Evolutionary conservation across 148 eudicot species (phyloP).

Genomic region (Beta vulgaris): DNA sequence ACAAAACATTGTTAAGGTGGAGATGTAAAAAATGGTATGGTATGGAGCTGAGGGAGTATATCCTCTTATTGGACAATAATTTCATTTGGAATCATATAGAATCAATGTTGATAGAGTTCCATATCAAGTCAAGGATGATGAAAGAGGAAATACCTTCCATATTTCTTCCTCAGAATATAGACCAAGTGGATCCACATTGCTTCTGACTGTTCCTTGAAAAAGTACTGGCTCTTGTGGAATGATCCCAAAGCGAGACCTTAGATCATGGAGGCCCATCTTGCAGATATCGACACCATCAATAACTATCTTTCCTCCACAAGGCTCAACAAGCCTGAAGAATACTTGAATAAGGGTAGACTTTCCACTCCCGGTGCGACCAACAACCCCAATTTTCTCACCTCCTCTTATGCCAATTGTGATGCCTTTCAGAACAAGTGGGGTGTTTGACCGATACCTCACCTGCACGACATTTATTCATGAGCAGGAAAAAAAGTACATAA

Average conservation of each 20-base stretch:
- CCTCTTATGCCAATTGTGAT: slow-evolving; percentile 50
- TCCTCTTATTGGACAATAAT: no score
- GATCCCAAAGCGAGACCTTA: slow-evolving; percentile 64
- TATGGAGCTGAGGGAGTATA: no score
- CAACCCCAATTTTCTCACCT: slow-evolving; percentile 61
- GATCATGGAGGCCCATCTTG: slow-evolving; percentile 60
- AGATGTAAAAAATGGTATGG: no score
- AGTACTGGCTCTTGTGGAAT: slow-evolving; percentile 90
- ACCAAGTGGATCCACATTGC: slow-evolving; percentile 33
- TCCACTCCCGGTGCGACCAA: slow-evolving; percentile 83
- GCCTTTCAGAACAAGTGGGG: slow-evolving; percentile 46
- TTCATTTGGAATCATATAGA: neutral
- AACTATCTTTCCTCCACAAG: slow-evolving; percentile 61
- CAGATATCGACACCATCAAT: slow-evolving; percentile 54
- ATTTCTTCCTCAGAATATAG: slow-evolving; percentile 30
- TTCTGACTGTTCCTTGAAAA: slow-evolving; percentile 52
- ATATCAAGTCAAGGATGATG: neutral
- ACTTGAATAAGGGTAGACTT: slow-evolving; percentile 79
- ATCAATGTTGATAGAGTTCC: neutral
- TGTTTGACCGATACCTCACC: slow-evolving; percentile 53
- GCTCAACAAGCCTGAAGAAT: slow-evolving; percentile 71
- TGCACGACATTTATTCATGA: neutral
- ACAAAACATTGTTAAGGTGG: no score
- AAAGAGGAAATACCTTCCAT: slow-evolving; percentile 28
- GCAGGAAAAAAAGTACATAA: neutral